Conservation (phyloP, 176 grass and related monocot species). For the Carex pumila region DNA sequence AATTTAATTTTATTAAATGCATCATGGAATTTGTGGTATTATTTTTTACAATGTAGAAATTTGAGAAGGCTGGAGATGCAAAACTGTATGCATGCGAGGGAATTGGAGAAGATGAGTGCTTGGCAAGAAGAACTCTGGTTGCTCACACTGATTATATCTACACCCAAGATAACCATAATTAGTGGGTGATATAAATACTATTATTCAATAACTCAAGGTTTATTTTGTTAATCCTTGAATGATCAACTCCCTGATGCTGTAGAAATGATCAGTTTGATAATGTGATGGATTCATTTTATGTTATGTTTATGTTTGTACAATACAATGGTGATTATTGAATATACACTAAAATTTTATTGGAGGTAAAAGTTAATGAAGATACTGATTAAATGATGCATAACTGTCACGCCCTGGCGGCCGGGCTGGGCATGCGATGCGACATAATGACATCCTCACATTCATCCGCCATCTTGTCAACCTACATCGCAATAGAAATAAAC, state of each 20-base stretch:
- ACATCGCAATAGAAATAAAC: no score
- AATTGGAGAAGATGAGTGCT: conserved; percentile 13
- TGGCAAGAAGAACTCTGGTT: conserved; percentile 13
- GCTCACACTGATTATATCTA: conserved; percentile 40
- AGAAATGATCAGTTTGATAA: background rate
- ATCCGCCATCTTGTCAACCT: no score
- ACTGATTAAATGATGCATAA: background rate
- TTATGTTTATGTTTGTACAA: background rate
- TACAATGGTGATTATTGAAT: background rate
- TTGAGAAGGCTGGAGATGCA: conserved; percentile 12
- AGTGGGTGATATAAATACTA: background rate
- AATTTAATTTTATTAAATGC: background rate
- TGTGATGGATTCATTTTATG: background rate
- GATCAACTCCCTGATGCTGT: background rate
- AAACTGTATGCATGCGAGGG: conserved; percentile 10
- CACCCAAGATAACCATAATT: conserved; percentile 20
- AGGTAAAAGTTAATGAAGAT: background rate
- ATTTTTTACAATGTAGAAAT: background rate
- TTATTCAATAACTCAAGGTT: conserved; percentile 1
- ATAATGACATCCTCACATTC: no score
- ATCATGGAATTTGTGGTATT: background rate
- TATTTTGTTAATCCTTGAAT: background rate
- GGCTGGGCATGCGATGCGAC: no score
- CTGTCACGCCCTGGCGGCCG: no score
- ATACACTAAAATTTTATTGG: background rate